Conservation (phyloP, 345 rosid species). For the Salix dunnii region DNA sequence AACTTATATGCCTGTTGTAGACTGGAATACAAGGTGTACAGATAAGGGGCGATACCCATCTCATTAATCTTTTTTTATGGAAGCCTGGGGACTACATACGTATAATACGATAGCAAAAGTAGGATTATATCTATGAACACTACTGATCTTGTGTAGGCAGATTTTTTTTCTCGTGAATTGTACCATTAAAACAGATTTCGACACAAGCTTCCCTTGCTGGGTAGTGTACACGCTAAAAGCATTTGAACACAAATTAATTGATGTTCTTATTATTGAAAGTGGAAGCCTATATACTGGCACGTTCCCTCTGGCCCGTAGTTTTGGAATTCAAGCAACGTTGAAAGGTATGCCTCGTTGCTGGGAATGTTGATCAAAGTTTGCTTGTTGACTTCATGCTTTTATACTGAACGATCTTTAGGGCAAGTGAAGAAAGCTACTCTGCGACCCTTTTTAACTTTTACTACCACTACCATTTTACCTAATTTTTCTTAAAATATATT, state of each 20-base stretch:
- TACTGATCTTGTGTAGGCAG: not conserved
- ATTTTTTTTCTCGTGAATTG: conserved; percentile 11
- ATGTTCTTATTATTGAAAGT: not conserved
- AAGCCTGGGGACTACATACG: not conserved
- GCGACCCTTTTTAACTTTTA: not conserved
- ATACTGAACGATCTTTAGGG: not conserved
- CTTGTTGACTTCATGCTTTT: not conserved
- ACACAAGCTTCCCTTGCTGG: not conserved
- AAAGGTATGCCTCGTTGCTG: not conserved
- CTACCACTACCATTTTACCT: not conserved
- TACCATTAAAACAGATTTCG: not conserved
- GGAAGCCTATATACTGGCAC: not conserved
- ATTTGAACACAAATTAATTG: not conserved
- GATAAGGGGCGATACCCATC: not conserved
- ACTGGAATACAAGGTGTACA: conserved; percentile 28
- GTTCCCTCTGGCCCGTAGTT: not conserved
- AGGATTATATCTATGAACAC: not conserved
- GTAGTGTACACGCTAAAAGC: not conserved
- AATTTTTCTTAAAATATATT: not conserved
- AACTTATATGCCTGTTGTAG: not conserved
- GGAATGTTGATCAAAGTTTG: not conserved
- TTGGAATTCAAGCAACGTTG: not conserved
- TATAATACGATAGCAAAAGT: not conserved
- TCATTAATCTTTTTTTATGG: not conserved
- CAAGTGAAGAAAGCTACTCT: not conserved